Percentiles rank a stretch among this genome's conserved stretches.
These are phyloP conservation scores for Myriosclerotinia curreyana DNA, from an alignment of 2,329 filamentous ascomycete species.

Conservation along the genomic window DNA sequence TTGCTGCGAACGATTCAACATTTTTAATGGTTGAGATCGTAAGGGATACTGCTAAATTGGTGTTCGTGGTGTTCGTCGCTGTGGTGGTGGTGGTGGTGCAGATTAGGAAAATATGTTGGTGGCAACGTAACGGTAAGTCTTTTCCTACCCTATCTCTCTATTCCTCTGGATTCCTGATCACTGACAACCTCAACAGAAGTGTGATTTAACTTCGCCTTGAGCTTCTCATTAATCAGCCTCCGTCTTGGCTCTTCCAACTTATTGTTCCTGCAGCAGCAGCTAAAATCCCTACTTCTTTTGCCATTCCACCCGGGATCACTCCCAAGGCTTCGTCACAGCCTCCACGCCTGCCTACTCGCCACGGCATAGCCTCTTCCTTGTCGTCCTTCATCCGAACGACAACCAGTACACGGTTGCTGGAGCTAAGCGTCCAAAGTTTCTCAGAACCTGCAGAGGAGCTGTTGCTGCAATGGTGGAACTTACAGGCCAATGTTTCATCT, in stretches of 20 bases:
- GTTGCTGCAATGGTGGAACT: neutral
- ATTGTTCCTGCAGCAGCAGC: neutral
- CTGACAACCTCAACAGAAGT: neutral
- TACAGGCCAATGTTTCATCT: neutral
- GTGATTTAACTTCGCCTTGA: too few species aligned
- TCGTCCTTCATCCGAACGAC: neutral
- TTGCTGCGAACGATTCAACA: neutral
- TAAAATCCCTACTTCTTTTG: neutral
- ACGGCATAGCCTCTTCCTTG: neutral
- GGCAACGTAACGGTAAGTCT: neutral
- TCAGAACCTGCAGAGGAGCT: neutral
- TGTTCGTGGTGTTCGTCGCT: neutral
- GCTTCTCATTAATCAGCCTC: too few species aligned
- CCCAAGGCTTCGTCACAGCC: neutral
- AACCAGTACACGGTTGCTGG: neutral
- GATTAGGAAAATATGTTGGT: neutral
- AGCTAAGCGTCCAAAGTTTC: neutral
- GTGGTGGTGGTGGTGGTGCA: neutral
- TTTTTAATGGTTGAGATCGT: neutral
- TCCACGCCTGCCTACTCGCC: constrained; percentile 4
- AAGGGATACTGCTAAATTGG: neutral
- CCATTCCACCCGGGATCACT: neutral
- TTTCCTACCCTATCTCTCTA: neutral
- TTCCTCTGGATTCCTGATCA: neutral
- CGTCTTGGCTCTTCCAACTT: neutral